Evolutionary conservation across 345 rosid genomes (phyloP), one percentile per base, ranked within the genome.

Genomic region (Rhizophora apiculata): DNA sequence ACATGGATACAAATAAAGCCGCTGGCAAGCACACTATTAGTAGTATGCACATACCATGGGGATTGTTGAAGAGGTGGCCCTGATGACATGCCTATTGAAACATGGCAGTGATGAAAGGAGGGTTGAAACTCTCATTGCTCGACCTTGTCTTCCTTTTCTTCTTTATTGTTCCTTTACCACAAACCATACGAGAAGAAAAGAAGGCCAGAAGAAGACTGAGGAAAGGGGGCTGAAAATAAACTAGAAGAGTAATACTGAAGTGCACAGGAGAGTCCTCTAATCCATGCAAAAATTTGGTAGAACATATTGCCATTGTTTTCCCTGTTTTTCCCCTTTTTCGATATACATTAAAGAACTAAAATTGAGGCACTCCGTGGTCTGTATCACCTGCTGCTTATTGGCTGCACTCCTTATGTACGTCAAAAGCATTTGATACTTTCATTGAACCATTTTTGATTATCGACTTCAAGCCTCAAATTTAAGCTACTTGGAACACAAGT

Each of bases 111-210:
- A 74, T 48, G 84, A 85, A 29, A 86, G 79, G 72, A 34, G 7
- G 37, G 82, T 85, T 18, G 89, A 74, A 57, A 82, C 76, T 71
- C 92, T 85, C 54, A 81, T 78, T 57, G 87, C 79, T 74, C 88
- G 87, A 70, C 80, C 82, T 34, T 34, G 37, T 6, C 37, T 34
- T 34, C 9, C 37, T 8, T 34, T 34, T 7, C 9, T 34, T 34
- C 37, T 34, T 34, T 34, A 34, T 53, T 73, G 73, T 46, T 39
- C 37, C 9, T 37, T 13, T 5, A 26, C 60, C 18, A 19, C 20
- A 19, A 30, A 49, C 48, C 29, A 32, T 24, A 29, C n/a, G 62
- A 8, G 24, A 67, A 64, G 32, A 54, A 51, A 31, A 65, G 24
- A 7, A 26, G 31, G 46, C 46, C 46, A 10, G 58, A 54, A 32